These are phyloP conservation scores for Populus pruinosa DNA, from an alignment of 345 rosid genomes.

Conservation along the genomic window DNA sequence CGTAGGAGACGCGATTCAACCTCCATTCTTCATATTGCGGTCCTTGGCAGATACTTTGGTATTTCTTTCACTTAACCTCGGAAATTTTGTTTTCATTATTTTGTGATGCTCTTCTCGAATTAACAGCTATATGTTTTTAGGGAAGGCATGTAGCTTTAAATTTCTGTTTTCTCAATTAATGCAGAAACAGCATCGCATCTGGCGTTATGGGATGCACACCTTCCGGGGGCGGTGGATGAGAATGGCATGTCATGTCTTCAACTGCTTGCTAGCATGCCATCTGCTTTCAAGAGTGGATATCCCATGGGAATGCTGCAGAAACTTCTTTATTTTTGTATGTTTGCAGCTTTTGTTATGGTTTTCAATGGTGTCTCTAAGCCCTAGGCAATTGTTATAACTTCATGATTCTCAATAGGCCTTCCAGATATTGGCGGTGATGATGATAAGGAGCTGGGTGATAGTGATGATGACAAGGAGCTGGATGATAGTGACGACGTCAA, in stretches of 20 bases:
- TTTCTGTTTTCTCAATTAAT: no score
- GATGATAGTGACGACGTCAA: no score
- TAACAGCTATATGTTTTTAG: not conserved
- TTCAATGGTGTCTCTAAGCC: no score
- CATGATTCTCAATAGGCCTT: not conserved
- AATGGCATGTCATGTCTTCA: conserved; percentile 20
- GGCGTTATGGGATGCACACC: not conserved
- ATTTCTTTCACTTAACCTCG: not conserved
- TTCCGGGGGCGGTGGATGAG: conserved; percentile 7
- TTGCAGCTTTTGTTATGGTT: not conserved
- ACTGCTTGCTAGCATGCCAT: conserved; percentile 18
- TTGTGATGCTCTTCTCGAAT: no score
- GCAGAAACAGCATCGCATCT: conserved; percentile 26
- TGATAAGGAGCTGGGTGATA: not conserved
- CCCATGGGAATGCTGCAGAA: not conserved
- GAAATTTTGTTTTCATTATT: no score
- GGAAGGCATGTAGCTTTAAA: no score
- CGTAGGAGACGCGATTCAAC: conserved; percentile 18
- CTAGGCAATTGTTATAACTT: no score
- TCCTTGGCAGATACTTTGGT: conserved; percentile 28
- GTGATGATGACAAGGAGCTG: no score
- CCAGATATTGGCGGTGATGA: not conserved
- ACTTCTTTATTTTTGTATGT: conserved; percentile 13
- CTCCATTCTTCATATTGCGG: conserved; percentile 29
- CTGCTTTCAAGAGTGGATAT: conserved; percentile 20